Percentiles rank a stretch among this genome's conserved stretches.
phyloP scores from a whole-genome alignment of 805 yeast species.

The Candida wancherniae region DNA sequence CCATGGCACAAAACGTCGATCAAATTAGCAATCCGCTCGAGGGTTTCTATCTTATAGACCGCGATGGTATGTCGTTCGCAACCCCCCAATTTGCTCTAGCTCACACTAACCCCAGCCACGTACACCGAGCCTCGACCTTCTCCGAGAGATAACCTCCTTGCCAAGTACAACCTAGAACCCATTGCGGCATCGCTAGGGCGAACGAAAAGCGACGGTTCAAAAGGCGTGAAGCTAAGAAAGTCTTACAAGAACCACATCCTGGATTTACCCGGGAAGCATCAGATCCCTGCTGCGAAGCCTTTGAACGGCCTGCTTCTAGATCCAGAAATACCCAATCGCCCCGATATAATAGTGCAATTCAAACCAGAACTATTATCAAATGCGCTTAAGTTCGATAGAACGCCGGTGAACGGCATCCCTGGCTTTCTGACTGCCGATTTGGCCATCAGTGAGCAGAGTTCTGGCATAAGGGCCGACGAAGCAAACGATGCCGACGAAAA shows the following conservation, averaged over 20 bases:
- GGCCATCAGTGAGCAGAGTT: constrained; percentile 52
- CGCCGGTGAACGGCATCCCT: constrained; percentile 66
- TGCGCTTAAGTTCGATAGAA: constrained; percentile 57
- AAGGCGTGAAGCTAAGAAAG: constrained; percentile 88
- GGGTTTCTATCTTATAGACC: constrained; percentile 19
- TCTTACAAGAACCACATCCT: constrained; percentile 90
- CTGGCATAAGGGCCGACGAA: constrained; percentile 38
- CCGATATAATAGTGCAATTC: constrained; percentile 45
- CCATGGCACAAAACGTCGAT: constrained; percentile 7
- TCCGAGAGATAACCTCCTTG: constrained; percentile 67
- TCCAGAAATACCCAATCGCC: constrained; percentile 33
- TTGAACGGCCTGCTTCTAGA: constrained; percentile 34
- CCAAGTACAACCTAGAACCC: constrained; percentile 60
- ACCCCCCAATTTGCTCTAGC: background rate
- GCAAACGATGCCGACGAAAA: constrained; percentile 35
- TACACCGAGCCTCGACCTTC: constrained; percentile 54
- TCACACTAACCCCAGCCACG: constrained; percentile 20
- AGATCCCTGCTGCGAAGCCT: constrained; percentile 47
- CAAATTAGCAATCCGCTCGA: constrained; percentile 11
- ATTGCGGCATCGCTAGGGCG: constrained; percentile 82
- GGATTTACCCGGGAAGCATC: constrained; percentile 79
- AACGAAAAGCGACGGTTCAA: constrained; percentile 79
- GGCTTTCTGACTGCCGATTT: constrained; percentile 68
- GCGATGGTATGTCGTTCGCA: constrained; percentile 15
- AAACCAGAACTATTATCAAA: constrained; percentile 45